phyloP scores from a whole-genome alignment of 1,284 basidiomycete species.

The Apiotrichum akiyoshidainum region DNA sequence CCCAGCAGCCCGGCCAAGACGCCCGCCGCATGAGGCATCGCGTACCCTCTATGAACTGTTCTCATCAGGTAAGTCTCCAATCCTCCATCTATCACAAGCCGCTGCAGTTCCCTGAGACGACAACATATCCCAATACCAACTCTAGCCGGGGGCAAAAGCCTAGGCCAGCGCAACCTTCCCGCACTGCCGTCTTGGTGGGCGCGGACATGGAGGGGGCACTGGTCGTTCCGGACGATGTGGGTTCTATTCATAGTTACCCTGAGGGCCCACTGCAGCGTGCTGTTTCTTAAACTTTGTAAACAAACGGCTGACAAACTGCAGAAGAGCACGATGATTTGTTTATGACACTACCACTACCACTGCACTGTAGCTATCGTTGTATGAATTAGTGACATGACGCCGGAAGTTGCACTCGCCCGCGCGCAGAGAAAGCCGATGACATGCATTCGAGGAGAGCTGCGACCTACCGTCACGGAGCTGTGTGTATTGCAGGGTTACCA shows the following conservation, averaged over 20 bases:
- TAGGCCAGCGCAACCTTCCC: conserved; percentile 21
- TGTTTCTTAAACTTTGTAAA: neutral
- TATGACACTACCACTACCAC: too few species aligned
- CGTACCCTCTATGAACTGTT: neutral
- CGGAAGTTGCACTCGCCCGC: too few species aligned
- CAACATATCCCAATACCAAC: conserved; percentile 23
- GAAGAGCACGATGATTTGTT: too few species aligned
- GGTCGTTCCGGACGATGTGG: conserved; percentile 39
- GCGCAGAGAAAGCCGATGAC: too few species aligned
- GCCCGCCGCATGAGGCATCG: neutral
- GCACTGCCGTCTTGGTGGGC: conserved; percentile 31
- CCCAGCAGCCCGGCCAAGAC: conserved; percentile 16
- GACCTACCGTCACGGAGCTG: too few species aligned
- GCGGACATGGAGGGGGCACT: conserved; percentile 28
- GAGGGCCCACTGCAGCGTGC: conserved; percentile 27
- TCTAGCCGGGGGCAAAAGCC: conserved; percentile 23
- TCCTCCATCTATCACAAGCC: neutral
- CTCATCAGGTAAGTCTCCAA: neutral
- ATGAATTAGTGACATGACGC: too few species aligned
- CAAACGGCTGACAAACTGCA: too few species aligned
- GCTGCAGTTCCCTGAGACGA: conserved; percentile 19
- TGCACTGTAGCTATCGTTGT: too few species aligned
- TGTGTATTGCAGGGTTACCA: too few species aligned
- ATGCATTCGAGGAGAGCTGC: too few species aligned
- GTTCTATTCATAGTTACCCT: conserved; percentile 51